These are phyloP conservation scores for Spinellus fusiger DNA, from an alignment of 192 early-diverging fungal genomes.

Conservation along the genomic window DNA sequence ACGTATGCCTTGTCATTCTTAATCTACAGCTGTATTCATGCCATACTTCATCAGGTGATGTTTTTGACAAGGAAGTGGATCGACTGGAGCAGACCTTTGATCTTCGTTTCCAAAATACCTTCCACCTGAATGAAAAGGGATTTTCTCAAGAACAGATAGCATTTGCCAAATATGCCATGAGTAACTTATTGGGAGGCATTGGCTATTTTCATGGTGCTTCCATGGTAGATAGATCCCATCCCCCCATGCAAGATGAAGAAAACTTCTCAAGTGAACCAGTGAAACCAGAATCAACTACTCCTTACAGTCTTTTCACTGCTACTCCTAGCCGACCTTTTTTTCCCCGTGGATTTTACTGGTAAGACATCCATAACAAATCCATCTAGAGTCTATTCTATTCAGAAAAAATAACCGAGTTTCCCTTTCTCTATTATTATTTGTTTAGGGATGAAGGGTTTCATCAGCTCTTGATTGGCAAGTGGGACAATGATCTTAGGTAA, in stretches of 20 bases:
- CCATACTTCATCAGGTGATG: constrained; percentile 5
- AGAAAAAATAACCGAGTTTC: too few relatives aligned
- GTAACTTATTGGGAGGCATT: constrained; percentile 85
- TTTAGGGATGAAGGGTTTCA: constrained; percentile 91
- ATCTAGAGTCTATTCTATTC: too few relatives aligned
- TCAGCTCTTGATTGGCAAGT: constrained; percentile 73
- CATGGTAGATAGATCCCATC: constrained; percentile 65
- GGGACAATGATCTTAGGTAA: constrained; percentile 80
- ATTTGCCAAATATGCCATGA: constrained; percentile 70
- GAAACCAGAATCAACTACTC: constrained; percentile 53
- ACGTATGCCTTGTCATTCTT: neutral
- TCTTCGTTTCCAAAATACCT: constrained; percentile 64
- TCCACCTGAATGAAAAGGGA: constrained; percentile 60
- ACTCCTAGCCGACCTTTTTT: constrained; percentile 91
- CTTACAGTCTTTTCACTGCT: constrained; percentile 69
- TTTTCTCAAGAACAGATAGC: constrained; percentile 54
- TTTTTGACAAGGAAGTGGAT: neutral
- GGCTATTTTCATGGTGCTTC: constrained; percentile 80
- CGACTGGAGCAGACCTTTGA: constrained; percentile 47
- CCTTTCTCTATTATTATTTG: neutral
- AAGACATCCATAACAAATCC: constrained; percentile 1
- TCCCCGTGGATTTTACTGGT: constrained; percentile 93
- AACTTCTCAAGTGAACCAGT: constrained; percentile 39
- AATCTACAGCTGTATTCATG: neutral
- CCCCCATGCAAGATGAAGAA: constrained; percentile 53